phyloP scores from a whole-genome alignment of 1,284 basidiomycete species.

The Boletellus deceptivus region DNA sequence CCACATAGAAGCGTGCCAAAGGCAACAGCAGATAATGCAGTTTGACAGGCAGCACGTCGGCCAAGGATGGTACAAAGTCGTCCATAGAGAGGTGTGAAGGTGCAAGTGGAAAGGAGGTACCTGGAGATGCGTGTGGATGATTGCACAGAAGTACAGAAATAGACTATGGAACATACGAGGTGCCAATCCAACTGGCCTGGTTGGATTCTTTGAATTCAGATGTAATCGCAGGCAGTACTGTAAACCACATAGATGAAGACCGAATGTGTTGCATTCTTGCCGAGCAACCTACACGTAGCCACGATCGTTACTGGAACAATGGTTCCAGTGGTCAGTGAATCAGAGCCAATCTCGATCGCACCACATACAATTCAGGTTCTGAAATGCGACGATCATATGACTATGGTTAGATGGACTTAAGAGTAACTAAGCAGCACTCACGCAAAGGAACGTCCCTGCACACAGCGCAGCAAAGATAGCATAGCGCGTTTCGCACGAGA shows the following conservation, averaged over 20 bases:
- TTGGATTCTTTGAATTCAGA: conserved; percentile 23
- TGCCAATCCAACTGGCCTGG: conserved; percentile 25
- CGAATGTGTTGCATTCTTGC: neutral
- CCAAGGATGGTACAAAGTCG: conserved; percentile 24
- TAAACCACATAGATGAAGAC: neutral
- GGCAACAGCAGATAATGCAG: conserved; percentile 9
- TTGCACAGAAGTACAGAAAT: too few relatives aligned
- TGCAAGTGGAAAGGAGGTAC: conserved; percentile 20
- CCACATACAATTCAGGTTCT: neutral
- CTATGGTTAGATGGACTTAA: neutral
- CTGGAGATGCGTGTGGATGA: neutral
- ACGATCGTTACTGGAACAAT: conserved; percentile 6
- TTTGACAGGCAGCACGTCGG: conserved; percentile 18
- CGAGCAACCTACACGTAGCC: conserved; percentile 5
- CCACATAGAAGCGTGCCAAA: conserved; percentile 18
- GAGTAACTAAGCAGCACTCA: neutral
- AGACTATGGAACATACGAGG: conserved; percentile 12
- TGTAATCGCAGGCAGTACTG: conserved; percentile 22
- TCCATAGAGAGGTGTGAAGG: conserved; percentile 25
- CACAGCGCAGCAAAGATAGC: conserved; percentile 15
- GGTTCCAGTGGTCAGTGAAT: too few relatives aligned
- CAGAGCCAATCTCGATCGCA: neutral
- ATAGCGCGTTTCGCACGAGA: conserved; percentile 10
- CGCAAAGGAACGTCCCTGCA: conserved; percentile 5
- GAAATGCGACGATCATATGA: neutral